Conservation (phyloP, 495 filamentous ascomycete genomes). For the Margaritispora aquatica region DNA sequence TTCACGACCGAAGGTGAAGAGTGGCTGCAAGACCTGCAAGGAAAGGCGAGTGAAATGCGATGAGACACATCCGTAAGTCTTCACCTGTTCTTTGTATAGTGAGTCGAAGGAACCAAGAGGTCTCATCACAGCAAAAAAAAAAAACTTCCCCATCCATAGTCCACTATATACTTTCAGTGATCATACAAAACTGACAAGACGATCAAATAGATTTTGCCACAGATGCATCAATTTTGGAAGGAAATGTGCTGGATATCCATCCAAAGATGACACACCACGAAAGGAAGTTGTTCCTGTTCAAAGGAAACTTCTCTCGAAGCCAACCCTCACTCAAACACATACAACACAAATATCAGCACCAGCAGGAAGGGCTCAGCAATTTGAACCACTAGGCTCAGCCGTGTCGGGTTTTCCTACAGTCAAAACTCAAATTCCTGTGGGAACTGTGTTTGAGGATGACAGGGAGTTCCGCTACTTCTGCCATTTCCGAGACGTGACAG, state of each 20-base stretch:
- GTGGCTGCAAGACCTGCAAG: conserved; percentile 30
- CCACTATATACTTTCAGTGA: no score
- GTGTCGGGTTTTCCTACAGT: neutral
- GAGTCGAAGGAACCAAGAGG: no score
- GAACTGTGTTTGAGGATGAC: conserved; percentile 10
- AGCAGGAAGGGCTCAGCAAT: no score
- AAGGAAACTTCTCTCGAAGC: conserved; percentile 13
- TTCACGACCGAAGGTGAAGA: conserved; percentile 27
- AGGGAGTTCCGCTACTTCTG: conserved; percentile 15
- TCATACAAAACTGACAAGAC: neutral
- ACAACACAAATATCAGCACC: neutral
- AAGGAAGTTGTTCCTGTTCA: neutral
- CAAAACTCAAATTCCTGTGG: neutral
- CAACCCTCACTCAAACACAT: neutral
- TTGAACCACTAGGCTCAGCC: neutral
- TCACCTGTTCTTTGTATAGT: neutral
- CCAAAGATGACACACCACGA: conserved; percentile 12
- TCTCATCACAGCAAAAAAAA: no score
- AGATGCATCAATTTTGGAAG: conserved; percentile 33
- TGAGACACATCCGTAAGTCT: conserved; percentile 28
- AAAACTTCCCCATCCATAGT: no score
- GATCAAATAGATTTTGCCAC: conserved; percentile 21
- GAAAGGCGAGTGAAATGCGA: conserved; percentile 39
- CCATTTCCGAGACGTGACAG: conserved; percentile 17
- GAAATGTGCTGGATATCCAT: conserved; percentile 34